These are phyloP conservation scores for Microsporum audouinii DNA, from an alignment of 2,329 filamentous ascomycete genomes.

Conservation along the genomic window DNA sequence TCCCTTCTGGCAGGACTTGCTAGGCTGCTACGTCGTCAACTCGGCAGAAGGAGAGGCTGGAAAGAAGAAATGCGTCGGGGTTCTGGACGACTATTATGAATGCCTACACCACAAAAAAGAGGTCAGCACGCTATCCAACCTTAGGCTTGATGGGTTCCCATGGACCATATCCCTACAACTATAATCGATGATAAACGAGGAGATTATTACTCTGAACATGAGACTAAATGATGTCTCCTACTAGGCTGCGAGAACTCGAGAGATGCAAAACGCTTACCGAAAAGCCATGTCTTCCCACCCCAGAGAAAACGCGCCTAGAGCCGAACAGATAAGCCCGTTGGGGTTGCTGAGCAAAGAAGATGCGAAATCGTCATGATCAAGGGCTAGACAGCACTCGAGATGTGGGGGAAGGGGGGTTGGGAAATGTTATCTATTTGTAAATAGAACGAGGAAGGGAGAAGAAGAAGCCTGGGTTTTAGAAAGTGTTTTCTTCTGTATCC, in stretches of 20 bases:
- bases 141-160: neutral
- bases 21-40: slow-evolving; percentile 97
- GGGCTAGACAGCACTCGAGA: neutral
- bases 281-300: slow-evolving; percentile 64
- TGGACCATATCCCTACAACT: neutral
- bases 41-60: slow-evolving; percentile 66
- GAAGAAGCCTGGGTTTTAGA: neutral
- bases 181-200: neutral
- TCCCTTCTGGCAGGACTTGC: slow-evolving; percentile 98
- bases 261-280: slow-evolving; percentile 74
- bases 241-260: slow-evolving; percentile 64
- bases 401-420: neutral
- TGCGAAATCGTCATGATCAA: slow-evolving; percentile 45
- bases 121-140: slow-evolving; percentile 41
- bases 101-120: slow-evolving; percentile 98
- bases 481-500: neutral
- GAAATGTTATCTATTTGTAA: neutral
- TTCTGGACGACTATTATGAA: slow-evolving; percentile 95
- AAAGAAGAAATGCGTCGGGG: slow-evolving; percentile 75
- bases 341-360: slow-evolving; percentile 77
- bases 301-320: slow-evolving; percentile 68
- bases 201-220: neutral
- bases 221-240: neutral
- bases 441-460: neutral
- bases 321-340: slow-evolving; percentile 76